Evolutionary conservation across 345 rosid species (phyloP).

Genomic region (Euphorbia lathyris): DNA sequence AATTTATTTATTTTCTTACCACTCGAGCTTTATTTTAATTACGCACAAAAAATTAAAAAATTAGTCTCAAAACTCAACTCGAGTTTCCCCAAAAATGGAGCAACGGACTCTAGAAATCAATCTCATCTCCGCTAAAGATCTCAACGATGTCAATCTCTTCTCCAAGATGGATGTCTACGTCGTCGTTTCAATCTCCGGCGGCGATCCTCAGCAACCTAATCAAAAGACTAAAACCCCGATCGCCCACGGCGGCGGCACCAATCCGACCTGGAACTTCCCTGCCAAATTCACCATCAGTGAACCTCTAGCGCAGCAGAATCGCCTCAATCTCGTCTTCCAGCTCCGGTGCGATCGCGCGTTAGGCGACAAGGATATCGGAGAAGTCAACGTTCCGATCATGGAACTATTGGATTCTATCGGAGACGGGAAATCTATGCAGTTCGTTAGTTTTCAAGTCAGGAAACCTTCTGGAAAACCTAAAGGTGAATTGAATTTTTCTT

Average conservation of each 20-base stretch:
- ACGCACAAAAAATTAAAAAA: too few relatives aligned
- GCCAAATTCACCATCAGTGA: constrained; percentile 51
- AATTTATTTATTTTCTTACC: too few relatives aligned
- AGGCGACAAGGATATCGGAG: constrained; percentile 68
- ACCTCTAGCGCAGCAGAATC: constrained; percentile 43
- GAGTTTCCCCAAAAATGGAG: constrained; percentile 45
- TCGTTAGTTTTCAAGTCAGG: constrained; percentile 63
- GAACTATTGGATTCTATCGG: constrained; percentile 47
- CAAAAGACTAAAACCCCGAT: constrained; percentile 47
- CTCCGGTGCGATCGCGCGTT: constrained; percentile 65
- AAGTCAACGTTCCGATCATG: constrained; percentile 65
- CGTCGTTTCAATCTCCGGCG: constrained; percentile 57
- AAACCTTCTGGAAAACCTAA: constrained; percentile 63
- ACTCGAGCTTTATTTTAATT: too few relatives aligned
- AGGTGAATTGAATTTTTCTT: constrained; percentile 67
- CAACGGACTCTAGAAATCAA: constrained; percentile 56
- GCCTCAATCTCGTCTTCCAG: constrained; percentile 48
- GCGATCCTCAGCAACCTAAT: constrained; percentile 30
- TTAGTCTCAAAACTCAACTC: too few relatives aligned
- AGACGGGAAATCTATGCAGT: constrained; percentile 30
- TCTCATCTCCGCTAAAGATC: constrained; percentile 59
- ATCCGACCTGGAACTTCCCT: constrained; percentile 68
- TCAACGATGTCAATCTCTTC: constrained; percentile 63
- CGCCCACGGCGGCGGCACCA: constrained; percentile 44
- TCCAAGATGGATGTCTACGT: constrained; percentile 84